Evolutionary conservation across 202 grass and related monocot species (phyloP).

Genomic region (Brachypodium distachyon): DNA sequence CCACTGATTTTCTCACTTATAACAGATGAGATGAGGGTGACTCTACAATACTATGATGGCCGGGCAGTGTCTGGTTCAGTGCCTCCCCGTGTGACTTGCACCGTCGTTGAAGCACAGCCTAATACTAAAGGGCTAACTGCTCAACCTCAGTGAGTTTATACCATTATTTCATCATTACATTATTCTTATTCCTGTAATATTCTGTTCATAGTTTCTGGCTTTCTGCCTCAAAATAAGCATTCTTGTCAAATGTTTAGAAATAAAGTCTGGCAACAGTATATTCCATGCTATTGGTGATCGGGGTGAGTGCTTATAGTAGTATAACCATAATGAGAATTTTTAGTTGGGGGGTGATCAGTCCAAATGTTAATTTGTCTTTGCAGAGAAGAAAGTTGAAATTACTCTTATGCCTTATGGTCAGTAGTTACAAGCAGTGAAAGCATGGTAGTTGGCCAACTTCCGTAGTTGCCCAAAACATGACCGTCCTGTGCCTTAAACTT

Average conservation of each 20-base stretch:
- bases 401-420: not conserved
- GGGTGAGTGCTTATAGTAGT: not conserved
- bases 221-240: not conserved
- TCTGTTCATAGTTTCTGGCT: not conserved
- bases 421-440: not conserved
- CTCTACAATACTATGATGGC: conserved; percentile 78
- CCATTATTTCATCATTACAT: not conserved
- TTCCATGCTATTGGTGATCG: conserved; percentile 3
- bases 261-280: not conserved
- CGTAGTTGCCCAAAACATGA: no score
- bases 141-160: conserved; percentile 78
- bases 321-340: not conserved
- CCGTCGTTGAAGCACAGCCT: conserved; percentile 78
- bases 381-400: not conserved
- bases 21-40: conserved; percentile 89
- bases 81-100: conserved; percentile 85
- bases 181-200: not conserved
- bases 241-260: not conserved
- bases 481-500: not conserved
- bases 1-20: conserved; percentile 2
- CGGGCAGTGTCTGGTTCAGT: conserved; percentile 76
- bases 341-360: not conserved
- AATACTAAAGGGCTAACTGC: conserved; percentile 82
- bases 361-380: not conserved
- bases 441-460: not conserved